Evolutionary conservation across 331 rosid species (phyloP), one percentile per base, ranked within the genome.

Genomic region (Malus hybrid): DNA sequence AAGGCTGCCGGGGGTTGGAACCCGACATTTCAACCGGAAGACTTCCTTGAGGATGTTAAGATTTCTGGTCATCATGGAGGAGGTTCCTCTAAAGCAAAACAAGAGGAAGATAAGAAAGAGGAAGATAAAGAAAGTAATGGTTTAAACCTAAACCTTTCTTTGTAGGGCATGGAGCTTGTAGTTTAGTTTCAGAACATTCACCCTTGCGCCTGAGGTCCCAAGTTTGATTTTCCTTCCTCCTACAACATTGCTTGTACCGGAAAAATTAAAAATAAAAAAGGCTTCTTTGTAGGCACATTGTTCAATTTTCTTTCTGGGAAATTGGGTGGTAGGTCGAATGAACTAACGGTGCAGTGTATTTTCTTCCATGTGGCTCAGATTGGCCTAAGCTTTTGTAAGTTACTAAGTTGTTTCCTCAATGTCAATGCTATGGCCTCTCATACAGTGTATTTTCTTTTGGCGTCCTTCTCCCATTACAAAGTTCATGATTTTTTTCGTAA

Each of bases 71-170:
- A 36, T 1, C 73, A 46, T 1, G 63, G 58, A 64, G 42, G 69
- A 19, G 84, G 78, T 63, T 78, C 92, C 67, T 83, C 89, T 28
- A 70, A 68, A 12, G 52, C 9, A 29, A 77, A 44, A 61, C 46
- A 75, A 55, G 77, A 34, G 10, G 78, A 44, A 60, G 71, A 34
- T 20, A 22, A 32, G 0, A 68, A 80, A 6, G 52, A 36, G 50
- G 66, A 86, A 56, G 76, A 79, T 14, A 20, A 88, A 61, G 87
- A 71, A 66, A 81, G 79, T 30, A 42, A 79, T 63, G 52, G 15
- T 68, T 71, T 88, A 73, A 92, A 93, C 82, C 88, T 93, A 36
- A 87, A 79, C n/a, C 98, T 91, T 79, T 86, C 96, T 70, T 83
- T 93, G 71, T 93, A 78, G 61, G 50, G 50, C 50, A 44, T 3